phyloP scores from a whole-genome alignment of 441 rosid species.

The Erysimum cheiri region DNA sequence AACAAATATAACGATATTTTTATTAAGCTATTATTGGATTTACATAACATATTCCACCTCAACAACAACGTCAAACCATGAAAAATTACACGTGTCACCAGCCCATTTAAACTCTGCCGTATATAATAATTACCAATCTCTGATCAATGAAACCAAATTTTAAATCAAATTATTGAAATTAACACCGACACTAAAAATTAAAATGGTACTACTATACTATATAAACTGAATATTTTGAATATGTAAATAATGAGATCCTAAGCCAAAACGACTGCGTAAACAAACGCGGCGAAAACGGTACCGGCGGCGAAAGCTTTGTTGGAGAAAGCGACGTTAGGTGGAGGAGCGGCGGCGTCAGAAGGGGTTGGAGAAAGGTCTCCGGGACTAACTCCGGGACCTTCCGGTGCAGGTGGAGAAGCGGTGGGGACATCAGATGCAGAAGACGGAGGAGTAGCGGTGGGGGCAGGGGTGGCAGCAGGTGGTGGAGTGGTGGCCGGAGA shows the following conservation, averaged over 20 bases:
- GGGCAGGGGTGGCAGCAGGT: constrained; percentile 42
- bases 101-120: not conserved
- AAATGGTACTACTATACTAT: not conserved
- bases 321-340: constrained; percentile 40
- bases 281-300: constrained; percentile 52
- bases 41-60: constrained; percentile 20
- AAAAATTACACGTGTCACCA: constrained; percentile 28
- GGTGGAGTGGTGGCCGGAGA: constrained; percentile 48
- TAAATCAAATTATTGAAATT: constrained; percentile 22
- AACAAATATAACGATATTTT: constrained; percentile 2
- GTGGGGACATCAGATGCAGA: constrained; percentile 25
- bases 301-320: constrained; percentile 54
- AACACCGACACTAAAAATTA: not conserved
- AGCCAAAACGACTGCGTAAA: constrained; percentile 52
- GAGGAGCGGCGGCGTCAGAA: constrained; percentile 25
- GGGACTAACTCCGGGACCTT: constrained; percentile 38
- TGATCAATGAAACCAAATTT: constrained; percentile 12
- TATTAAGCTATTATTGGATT: constrained; percentile 15
- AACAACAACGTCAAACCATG: constrained; percentile 5
- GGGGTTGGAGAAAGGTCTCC: constrained; percentile 28
- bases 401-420: constrained; percentile 35
- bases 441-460: constrained; percentile 41
- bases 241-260: not conserved
- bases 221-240: not conserved
- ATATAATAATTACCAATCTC: constrained; percentile 32